Conservation (phyloP, 2,329 filamentous ascomycete species). For the Kalmusia sp. region DNA sequence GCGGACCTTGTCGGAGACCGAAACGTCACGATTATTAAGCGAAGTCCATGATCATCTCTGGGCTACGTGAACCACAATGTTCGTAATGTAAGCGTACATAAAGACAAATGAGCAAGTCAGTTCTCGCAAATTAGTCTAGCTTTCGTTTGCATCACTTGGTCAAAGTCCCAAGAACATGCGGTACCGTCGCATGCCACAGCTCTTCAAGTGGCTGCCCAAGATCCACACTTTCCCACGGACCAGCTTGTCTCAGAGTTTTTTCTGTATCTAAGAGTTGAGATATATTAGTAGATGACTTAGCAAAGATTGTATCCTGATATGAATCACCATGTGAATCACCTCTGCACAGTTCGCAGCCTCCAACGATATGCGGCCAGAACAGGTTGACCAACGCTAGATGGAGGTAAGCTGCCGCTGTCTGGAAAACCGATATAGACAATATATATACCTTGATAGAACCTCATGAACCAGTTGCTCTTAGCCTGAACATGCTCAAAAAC, state of each 20-base stretch:
- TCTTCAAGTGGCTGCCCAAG: conserved; percentile 2
- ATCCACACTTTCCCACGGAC: background rate
- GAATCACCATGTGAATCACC: background rate
- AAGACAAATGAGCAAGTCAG: no score
- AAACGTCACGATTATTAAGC: conserved; percentile 20
- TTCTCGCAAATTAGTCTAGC: no score
- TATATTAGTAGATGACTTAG: background rate
- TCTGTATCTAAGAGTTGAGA: background rate
- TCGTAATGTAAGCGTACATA: no score
- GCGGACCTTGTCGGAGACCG: conserved; percentile 4
- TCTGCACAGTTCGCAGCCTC: conserved; percentile 5
- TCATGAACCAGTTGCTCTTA: background rate
- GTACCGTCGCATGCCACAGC: background rate
- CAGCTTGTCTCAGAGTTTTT: background rate
- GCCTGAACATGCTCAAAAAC: conserved; percentile 1
- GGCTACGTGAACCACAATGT: no score
- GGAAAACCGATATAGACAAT: background rate
- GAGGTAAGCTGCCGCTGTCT: background rate
- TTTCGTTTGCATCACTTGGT: conserved; percentile 1
- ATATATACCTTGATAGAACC: conserved; percentile 2
- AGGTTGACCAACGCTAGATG: conserved; percentile 1
- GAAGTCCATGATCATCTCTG: no score
- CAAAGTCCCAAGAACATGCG: background rate
- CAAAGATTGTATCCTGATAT: background rate
- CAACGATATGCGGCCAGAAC: conserved; percentile 6